These are phyloP conservation scores for Solanum piurae DNA, from an alignment of 257 asterid species.

Conservation along the genomic window DNA sequence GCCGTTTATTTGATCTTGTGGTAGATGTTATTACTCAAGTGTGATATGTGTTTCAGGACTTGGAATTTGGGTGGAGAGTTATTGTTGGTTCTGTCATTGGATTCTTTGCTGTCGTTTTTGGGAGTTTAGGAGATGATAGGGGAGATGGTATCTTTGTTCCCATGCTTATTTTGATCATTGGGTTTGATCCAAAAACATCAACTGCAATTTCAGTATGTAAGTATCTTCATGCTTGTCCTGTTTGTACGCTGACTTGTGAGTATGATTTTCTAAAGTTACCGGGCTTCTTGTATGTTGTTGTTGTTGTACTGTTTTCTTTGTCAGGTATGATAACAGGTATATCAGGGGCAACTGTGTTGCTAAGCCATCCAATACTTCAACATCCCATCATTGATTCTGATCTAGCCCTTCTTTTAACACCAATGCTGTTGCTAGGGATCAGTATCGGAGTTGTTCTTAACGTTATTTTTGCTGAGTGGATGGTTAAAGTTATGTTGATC, in stretches of 20 bases:
- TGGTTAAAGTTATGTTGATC: slow-evolving; percentile 43
- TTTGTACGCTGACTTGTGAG: no score
- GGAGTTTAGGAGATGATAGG: slow-evolving; percentile 53
- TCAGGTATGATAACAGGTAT: slow-evolving; percentile 58
- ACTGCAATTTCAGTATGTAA: slow-evolving; percentile 50
- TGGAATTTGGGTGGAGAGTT: slow-evolving; percentile 51
- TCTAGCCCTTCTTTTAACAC: slow-evolving; percentile 52
- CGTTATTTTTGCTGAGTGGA: slow-evolving; percentile 53
- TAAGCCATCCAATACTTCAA: slow-evolving; percentile 39
- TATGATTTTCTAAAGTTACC: no score
- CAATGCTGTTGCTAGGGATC: slow-evolving; percentile 49
- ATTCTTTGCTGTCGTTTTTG: slow-evolving; percentile 53
- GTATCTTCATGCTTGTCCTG: background rate
- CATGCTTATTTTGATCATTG: slow-evolving; percentile 40
- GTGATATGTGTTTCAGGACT: slow-evolving; percentile 18
- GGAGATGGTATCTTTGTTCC: slow-evolving; percentile 58
- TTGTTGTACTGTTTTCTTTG: background rate
- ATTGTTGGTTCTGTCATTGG: slow-evolving; percentile 35
- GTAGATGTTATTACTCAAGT: background rate
- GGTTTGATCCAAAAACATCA: slow-evolving; percentile 42
- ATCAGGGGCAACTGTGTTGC: slow-evolving; percentile 42
- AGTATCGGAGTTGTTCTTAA: slow-evolving; percentile 50
- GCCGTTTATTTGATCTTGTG: background rate
- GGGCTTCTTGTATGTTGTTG: no score
- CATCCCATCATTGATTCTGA: slow-evolving; percentile 53